These are phyloP conservation scores for Candida sanyaensis DNA, from an alignment of 1,139 yeast genomes.

Conservation along the genomic window DNA sequence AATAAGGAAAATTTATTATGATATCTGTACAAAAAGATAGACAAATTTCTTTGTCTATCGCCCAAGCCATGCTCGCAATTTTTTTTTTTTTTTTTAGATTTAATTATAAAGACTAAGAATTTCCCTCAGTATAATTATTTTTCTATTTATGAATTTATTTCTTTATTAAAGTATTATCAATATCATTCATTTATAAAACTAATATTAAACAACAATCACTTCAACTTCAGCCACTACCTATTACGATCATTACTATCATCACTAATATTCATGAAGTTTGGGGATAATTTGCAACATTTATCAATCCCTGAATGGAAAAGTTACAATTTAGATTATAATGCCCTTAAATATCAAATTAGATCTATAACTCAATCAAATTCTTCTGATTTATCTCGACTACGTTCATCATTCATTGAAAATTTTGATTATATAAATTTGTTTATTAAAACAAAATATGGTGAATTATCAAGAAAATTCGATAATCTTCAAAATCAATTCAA, in stretches of 20 bases:
- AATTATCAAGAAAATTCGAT: conserved; percentile 40
- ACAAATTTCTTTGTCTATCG: no score
- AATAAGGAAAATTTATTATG: no score
- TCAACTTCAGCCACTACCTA: neutral
- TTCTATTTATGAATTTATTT: no score
- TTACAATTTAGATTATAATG: conserved; percentile 82
- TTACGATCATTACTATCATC: neutral
- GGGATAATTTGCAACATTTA: conserved; percentile 68
- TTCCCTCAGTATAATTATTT: neutral
- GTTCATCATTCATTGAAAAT: conserved; percentile 43
- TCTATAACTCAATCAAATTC: conserved; percentile 20
- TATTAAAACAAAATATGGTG: conserved; percentile 67
- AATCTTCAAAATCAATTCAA: conserved; percentile 21
- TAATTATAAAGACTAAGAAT: no score
- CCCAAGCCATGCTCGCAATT: no score
- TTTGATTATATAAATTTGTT: conserved; percentile 59
- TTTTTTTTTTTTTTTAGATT: no score
- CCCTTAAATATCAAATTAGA: conserved; percentile 63
- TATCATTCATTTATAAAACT: neutral
- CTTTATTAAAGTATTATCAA: no score
- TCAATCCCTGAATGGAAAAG: conserved; percentile 89
- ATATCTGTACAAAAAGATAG: no score
- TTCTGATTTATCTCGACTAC: conserved; percentile 22
- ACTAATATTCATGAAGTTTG: conserved; percentile 85
- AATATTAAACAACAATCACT: neutral